phyloP scores from a whole-genome alignment of 23 red algal species.

The Pyropia yezoensis region DNA sequence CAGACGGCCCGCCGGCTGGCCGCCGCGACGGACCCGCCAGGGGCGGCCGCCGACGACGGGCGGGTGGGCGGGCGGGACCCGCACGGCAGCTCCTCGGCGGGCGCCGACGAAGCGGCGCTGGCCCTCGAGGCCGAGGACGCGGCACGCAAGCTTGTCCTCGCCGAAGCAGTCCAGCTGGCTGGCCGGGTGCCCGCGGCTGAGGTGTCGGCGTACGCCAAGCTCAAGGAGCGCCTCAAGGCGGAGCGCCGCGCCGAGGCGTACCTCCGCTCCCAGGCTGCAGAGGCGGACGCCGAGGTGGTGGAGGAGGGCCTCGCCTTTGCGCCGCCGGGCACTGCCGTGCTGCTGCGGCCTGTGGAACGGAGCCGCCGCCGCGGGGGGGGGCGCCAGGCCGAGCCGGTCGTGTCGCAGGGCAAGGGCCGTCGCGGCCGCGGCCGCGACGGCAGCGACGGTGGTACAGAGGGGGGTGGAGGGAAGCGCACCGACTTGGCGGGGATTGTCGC shows the following conservation, averaged over 20 bases:
- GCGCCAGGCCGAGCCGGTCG: too few relatives aligned
- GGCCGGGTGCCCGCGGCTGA: conserved; percentile 19
- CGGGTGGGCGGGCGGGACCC: too few relatives aligned
- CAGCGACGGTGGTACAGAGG: too few relatives aligned
- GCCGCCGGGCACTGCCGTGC: conserved; percentile 28
- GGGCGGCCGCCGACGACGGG: too few relatives aligned
- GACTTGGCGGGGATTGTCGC: too few relatives aligned
- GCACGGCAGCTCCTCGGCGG: neutral
- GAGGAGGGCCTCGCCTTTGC: conserved; percentile 38
- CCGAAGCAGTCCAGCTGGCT: conserved; percentile 13
- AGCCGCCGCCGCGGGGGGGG: neutral
- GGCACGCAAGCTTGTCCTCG: conserved; percentile 19
- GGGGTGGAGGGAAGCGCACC: too few relatives aligned
- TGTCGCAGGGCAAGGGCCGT: too few relatives aligned
- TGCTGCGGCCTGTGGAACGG: conserved; percentile 14
- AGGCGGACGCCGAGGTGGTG: conserved; percentile 12
- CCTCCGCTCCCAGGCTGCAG: conserved; percentile 30
- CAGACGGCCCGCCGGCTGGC: conserved; percentile 10
- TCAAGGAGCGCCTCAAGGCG: conserved; percentile 42
- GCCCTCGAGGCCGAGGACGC: conserved; percentile 9
- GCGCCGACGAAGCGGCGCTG: neutral
- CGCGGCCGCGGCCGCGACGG: too few relatives aligned
- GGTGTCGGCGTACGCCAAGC: conserved; percentile 41
- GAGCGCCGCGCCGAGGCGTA: conserved; percentile 49
- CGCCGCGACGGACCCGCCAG: neutral